Conservation (phyloP, 352 stramenopile species). For the Nothophytophthora sp. region DNA sequence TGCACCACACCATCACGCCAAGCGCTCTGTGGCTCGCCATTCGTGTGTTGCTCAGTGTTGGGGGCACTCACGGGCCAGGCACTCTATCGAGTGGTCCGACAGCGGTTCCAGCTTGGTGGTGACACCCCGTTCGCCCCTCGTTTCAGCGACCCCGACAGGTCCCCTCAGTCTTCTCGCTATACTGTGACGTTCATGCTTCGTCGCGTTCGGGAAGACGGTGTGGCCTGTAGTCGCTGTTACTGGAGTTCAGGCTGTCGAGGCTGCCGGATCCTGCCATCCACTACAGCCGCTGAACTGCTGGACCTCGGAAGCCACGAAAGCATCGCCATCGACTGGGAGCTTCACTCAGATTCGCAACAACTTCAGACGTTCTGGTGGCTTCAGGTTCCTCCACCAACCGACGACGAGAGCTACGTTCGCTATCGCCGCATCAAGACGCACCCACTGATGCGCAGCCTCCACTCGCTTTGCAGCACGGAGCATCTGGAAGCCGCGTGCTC, state of each 20-base stretch:
- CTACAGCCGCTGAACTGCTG: slow-evolving; percentile 26
- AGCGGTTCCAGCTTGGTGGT: slow-evolving; percentile 10
- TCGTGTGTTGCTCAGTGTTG: slow-evolving; percentile 20
- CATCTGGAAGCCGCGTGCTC: slow-evolving; percentile 43
- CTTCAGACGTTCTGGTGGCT: slow-evolving; percentile 21
- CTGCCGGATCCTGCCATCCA: slow-evolving; percentile 39
- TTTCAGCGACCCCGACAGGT: not conserved
- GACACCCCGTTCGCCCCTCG: not conserved
- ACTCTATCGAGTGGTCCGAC: slow-evolving; percentile 30
- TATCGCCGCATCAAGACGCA: slow-evolving; percentile 29
- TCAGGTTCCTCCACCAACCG: slow-evolving; percentile 16
- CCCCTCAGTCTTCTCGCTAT: not conserved
- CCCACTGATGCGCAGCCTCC: slow-evolving; percentile 41
- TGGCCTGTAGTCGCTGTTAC: slow-evolving; percentile 48
- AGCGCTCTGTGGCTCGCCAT: slow-evolving; percentile 38
- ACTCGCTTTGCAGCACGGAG: slow-evolving; percentile 49
- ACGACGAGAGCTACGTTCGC: slow-evolving; percentile 41
- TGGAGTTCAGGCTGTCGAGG: slow-evolving; percentile 54
- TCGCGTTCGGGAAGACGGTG: slow-evolving; percentile 43
- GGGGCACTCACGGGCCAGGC: slow-evolving; percentile 24
- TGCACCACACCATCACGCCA: slow-evolving; percentile 36
- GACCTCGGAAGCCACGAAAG: slow-evolving; percentile 52
- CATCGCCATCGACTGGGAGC: slow-evolving; percentile 67
- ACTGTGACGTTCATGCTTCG: slow-evolving; percentile 40
- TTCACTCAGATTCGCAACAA: slow-evolving; percentile 16